Evolutionary conservation across 805 yeast genomes (phyloP).

Genomic region (Candida nanaspora): DNA sequence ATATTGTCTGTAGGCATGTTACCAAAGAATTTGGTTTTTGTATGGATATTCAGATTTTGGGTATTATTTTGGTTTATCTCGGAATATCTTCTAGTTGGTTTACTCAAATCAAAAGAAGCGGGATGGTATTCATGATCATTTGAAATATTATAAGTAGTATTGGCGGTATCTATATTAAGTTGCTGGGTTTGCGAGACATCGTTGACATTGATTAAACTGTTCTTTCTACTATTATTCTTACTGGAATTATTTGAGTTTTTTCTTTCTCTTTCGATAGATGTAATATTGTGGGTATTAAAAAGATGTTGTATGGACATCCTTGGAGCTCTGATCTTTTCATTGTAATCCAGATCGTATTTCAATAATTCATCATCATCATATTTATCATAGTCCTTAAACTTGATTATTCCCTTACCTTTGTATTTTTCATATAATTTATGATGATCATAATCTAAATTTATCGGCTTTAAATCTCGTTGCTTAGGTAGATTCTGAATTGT

Average conservation of each 20-base stretch:
- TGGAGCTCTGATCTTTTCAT: conserved; percentile 50
- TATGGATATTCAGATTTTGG: neutral
- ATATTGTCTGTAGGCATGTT: conserved; percentile 8
- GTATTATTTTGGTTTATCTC: conserved; percentile 4
- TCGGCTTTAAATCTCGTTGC: conserved; percentile 20
- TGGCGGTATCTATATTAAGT: neutral
- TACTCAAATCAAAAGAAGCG: conserved; percentile 38
- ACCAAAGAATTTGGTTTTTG: conserved; percentile 4
- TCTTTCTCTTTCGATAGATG: neutral
- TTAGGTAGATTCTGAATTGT: conserved; percentile 21
- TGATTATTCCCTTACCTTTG: conserved; percentile 24
- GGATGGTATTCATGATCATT: conserved; percentile 27
- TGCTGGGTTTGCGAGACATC: neutral
- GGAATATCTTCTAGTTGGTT: conserved; percentile 31
- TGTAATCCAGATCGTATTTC: conserved; percentile 31
- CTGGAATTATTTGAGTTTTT: neutral
- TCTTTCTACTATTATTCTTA: neutral
- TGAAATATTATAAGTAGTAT: neutral
- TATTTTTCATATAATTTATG: conserved; percentile 21
- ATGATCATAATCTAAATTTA: conserved; percentile 23
- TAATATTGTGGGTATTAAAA: conserved; percentile 5
- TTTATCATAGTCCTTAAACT: conserved; percentile 22
- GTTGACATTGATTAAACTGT: neutral
- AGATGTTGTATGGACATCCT: conserved; percentile 33
- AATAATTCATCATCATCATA: conserved; percentile 13